These are phyloP conservation scores for Alectoria sarmentosa DNA, from an alignment of 495 filamentous ascomycete genomes.

Conservation along the genomic window DNA sequence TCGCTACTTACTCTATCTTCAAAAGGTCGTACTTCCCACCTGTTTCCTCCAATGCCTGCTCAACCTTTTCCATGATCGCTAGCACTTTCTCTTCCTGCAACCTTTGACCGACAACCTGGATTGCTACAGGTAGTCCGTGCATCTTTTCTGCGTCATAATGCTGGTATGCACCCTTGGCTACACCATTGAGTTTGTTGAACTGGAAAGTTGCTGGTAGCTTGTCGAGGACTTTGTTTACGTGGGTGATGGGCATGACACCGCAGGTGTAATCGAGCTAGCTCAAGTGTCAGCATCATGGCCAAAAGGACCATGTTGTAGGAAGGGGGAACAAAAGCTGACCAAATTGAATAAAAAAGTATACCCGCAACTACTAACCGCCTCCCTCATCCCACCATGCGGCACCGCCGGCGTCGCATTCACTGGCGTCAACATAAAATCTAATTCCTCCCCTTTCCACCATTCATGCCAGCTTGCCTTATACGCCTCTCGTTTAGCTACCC, in stretches of 20 bases:
- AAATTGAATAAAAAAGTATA: conserved; percentile 97
- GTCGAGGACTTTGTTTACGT: conserved; percentile 67
- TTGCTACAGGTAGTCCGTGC: conserved; percentile 79
- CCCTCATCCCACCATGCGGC: conserved; percentile 78
- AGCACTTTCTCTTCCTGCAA: conserved; percentile 92
- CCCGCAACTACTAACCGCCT: conserved; percentile 80
- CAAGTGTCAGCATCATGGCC: neutral
- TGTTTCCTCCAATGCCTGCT: conserved; percentile 60
- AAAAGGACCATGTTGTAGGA: neutral
- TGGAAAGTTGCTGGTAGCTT: conserved; percentile 49
- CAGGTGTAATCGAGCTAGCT: conserved; percentile 72
- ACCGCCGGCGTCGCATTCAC: conserved; percentile 87
- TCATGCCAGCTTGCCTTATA: conserved; percentile 71
- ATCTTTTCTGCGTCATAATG: conserved; percentile 79
- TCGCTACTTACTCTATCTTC: conserved; percentile 41
- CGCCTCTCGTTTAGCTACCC: conserved; percentile 67
- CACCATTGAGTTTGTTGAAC: conserved; percentile 60
- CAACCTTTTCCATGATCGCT: conserved; percentile 71
- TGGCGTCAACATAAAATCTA: conserved; percentile 77
- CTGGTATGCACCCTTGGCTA: conserved; percentile 78
- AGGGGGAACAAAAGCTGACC: conserved; percentile 33
- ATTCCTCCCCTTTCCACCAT: conserved; percentile 66
- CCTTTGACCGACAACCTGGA: conserved; percentile 79
- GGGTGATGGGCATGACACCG: conserved; percentile 80
- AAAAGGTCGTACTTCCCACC: conserved; percentile 57